A percentile compares a stretch with the other conserved stretches of the same genome.
phyloP scores from a whole-genome alignment of 768 basidiomycete genomes.

The Gymnopilus dilepis region DNA sequence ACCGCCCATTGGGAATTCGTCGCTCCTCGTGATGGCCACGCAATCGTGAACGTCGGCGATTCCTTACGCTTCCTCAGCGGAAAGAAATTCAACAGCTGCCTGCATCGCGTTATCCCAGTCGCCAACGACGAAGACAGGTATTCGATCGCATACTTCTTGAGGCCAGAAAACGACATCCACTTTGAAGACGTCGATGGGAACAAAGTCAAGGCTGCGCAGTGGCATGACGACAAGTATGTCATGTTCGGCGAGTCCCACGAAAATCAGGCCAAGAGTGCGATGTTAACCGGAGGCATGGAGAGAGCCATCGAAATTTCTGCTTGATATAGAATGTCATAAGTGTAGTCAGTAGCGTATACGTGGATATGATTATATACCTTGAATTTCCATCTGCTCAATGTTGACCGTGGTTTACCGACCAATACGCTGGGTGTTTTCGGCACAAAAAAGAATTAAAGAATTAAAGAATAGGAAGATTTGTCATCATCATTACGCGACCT shows the following conservation, averaged over 20 bases:
- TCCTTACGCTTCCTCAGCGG: slow-evolving; percentile 16
- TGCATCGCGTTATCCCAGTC: slow-evolving; percentile 16
- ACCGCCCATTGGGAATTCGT: slow-evolving; percentile 9
- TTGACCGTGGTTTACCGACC: too few species aligned
- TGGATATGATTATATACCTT: too few species aligned
- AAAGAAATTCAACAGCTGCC: slow-evolving; percentile 15
- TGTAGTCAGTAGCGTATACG: too few species aligned
- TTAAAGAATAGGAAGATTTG: not conserved
- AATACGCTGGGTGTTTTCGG: too few species aligned
- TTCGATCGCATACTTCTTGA: slow-evolving; percentile 18
- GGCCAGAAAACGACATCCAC: slow-evolving; percentile 14
- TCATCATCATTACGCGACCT: not conserved
- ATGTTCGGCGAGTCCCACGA: slow-evolving; percentile 18
- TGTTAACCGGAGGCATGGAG: slow-evolving; percentile 16
- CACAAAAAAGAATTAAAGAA: too few species aligned
- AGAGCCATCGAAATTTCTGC: not conserved
- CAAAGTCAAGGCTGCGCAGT: slow-evolving; percentile 11
- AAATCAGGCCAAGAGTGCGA: slow-evolving; percentile 11
- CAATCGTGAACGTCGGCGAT: slow-evolving; percentile 15
- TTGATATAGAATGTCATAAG: not conserved
- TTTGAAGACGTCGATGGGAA: slow-evolving; percentile 12
- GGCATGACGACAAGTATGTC: slow-evolving; percentile 18
- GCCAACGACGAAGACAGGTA: slow-evolving; percentile 14
- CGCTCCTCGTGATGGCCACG: slow-evolving; percentile 13
- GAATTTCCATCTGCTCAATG: too few species aligned